Conservation (phyloP, 257 asterid genomes). For the Lithospermum erythrorhizon region DNA sequence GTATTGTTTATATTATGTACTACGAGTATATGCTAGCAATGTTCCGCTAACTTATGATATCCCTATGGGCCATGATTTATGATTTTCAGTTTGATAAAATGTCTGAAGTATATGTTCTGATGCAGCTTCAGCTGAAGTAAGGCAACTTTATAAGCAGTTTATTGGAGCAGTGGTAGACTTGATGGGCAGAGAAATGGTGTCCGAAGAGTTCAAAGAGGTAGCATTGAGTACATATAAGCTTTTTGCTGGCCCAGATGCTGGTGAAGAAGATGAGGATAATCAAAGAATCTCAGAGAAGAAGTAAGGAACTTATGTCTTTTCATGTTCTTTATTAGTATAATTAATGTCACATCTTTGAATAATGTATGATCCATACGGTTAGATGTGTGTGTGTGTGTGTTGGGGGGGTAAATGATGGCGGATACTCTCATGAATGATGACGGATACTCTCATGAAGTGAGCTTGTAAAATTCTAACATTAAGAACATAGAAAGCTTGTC, state of each 20-base stretch:
- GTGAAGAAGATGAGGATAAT: conserved; percentile 37
- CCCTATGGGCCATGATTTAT: background rate
- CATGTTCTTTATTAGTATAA: background rate
- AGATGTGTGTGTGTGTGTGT: too few relatives aligned
- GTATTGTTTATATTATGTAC: background rate
- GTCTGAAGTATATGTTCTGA: background rate
- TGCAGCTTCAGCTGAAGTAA: conserved; percentile 67
- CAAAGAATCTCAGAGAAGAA: conserved; percentile 39
- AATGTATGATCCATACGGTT: background rate
- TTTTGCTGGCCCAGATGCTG: conserved; percentile 28
- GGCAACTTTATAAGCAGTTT: conserved; percentile 69
- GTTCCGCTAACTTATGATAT: background rate
- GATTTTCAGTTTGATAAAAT: background rate
- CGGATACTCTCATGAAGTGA: too few relatives aligned
- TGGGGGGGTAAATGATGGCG: too few relatives aligned
- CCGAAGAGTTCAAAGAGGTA: conserved; percentile 88
- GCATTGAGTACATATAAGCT: conserved; percentile 55
- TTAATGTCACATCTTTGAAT: background rate
- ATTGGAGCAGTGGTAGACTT: conserved; percentile 61
- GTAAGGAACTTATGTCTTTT: conserved; percentile 17
- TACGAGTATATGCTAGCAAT: background rate
- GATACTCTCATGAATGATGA: too few relatives aligned
- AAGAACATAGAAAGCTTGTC: too few relatives aligned
- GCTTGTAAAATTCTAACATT: too few relatives aligned
- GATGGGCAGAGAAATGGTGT: conserved; percentile 67